Evolutionary conservation across 2,329 filamentous ascomycete species (phyloP), one percentile per base, ranked within the genome.

Genomic region (Knufia petricola): DNA sequence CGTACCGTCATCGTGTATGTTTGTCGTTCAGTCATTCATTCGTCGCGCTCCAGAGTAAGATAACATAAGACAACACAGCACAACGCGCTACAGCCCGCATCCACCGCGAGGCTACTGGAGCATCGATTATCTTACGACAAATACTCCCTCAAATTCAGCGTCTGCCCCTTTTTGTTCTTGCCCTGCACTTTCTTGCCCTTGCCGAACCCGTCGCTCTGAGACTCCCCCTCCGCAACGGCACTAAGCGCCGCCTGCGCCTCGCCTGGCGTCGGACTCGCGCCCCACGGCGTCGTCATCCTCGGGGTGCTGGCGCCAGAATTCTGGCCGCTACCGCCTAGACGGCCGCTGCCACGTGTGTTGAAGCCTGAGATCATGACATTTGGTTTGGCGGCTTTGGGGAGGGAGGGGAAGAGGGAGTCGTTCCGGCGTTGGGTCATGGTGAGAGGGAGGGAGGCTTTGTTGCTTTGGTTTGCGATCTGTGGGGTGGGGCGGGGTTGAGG

Each of bases 381-480:
- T 2, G 78, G 78, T 58, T 81, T 95, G 0, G 85, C 76, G 1
- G 87, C 88, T 0, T 81, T 74, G 0, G 89, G 89, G 1, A 95
- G 74, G 1, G 87, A 82, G 0, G 89, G 90, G 66, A 95, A 95
- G 0, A 81, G 79, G 53, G 89, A 83, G 8, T 63, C 53, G 57
- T 6, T 56, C 38, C 68, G 67, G 40, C 63, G 66, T 24, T 19
- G 48, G 41, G 23, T 39, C 45, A 48, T 60, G 61, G 21, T 52
- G 40, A 43, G 34, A 20, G 17, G 46, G 50, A 28, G 50, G 42
- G 28, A 43, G 38, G 23, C 50, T 46, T 36, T 53, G 50, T 48
- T 10, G 50, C 54, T 8, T 15, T 17, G 17, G 42, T 41, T 39
- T 39, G 13, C 46, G 46, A 13, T 23, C 48, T 39, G 15, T 50